A percentile compares a stretch with the other conserved stretches of the same genome.
phyloP scores from a whole-genome alignment of 2,329 filamentous ascomycete genomes.

The Juglanconis oblonga region DNA sequence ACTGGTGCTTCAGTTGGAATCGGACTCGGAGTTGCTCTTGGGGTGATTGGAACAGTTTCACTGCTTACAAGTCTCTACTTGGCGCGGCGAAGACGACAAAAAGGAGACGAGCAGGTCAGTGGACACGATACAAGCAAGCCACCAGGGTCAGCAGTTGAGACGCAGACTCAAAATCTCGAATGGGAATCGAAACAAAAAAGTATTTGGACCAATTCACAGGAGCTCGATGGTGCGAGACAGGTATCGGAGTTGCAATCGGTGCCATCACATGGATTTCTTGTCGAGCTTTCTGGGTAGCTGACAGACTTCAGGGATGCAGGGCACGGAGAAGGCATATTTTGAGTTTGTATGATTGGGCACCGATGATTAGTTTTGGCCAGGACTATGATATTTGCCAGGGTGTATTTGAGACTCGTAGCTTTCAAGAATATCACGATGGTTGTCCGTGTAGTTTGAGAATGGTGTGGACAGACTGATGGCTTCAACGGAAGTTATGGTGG shows the following conservation, averaged over 20 bases:
- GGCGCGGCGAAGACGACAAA: neutral
- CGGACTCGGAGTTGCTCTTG: neutral
- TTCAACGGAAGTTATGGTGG: too few species aligned
- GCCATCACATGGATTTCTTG: slow-evolving; percentile 46
- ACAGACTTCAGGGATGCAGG: neutral
- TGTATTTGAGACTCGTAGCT: too few species aligned
- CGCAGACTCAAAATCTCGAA: slow-evolving; percentile 18
- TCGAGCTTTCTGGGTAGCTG: neutral
- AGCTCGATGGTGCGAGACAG: slow-evolving; percentile 65
- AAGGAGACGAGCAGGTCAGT: neutral
- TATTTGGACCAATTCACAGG: slow-evolving; percentile 37
- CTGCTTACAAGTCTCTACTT: neutral
- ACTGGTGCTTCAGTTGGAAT: neutral
- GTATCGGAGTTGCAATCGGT: slow-evolving; percentile 66
- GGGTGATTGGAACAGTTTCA: neutral
- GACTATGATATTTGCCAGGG: too few species aligned
- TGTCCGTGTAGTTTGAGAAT: too few species aligned
- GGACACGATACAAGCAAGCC: too few species aligned
- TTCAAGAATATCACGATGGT: too few species aligned
- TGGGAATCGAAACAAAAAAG: slow-evolving; percentile 22
- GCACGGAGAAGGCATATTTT: neutral
- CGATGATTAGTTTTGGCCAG: too few species aligned
- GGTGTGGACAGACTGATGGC: too few species aligned
- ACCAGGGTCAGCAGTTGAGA: neutral
- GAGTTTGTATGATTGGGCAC: too few species aligned